A percentile compares a stretch with the other conserved stretches of the same genome.
phyloP scores from a whole-genome alignment of 345 rosid species.

The Garcia nutans region DNA sequence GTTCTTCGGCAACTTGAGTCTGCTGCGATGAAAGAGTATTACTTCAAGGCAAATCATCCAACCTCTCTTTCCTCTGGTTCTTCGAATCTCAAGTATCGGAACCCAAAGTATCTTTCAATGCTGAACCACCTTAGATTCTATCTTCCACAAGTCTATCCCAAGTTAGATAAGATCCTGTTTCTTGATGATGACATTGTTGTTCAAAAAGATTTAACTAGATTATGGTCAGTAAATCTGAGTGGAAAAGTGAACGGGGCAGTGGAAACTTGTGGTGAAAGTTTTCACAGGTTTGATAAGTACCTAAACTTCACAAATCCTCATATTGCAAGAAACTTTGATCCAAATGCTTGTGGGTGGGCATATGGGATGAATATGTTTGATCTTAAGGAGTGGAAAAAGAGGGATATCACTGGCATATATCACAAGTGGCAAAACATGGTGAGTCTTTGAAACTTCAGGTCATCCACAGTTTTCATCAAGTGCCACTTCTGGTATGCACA shows the following conservation, averaged over 20 bases:
- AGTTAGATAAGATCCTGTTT: constrained; percentile 86
- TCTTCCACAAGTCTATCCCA: constrained; percentile 92
- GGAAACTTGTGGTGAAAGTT: constrained; percentile 98
- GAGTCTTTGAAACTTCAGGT: constrained; percentile 18
- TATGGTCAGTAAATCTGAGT: constrained; percentile 77
- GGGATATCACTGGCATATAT: constrained; percentile 95
- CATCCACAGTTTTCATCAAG: not conserved
- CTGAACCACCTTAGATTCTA: constrained; percentile 93
- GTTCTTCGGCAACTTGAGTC: constrained; percentile 94
- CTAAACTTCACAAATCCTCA: constrained; percentile 92
- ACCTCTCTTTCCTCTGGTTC: constrained; percentile 72
- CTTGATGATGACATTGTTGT: constrained; percentile 97
- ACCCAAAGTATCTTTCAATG: constrained; percentile 98
- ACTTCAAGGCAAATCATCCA: constrained; percentile 96
- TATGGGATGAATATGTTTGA: constrained; percentile 99
- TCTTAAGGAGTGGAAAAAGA: constrained; percentile 84
- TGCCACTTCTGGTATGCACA: not conserved
- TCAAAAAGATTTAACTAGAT: constrained; percentile 87
- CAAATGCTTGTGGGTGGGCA: constrained; percentile 99
- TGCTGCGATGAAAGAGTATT: constrained; percentile 91
- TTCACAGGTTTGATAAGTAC: constrained; percentile 96
- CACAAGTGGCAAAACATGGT: constrained; percentile 99
- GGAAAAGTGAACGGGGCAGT: constrained; percentile 99
- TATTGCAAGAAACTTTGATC: constrained; percentile 81
- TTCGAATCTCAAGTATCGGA: constrained; percentile 90